Conservation (phyloP, 805 yeast species). For the Metschnikowia amazonensis region DNA sequence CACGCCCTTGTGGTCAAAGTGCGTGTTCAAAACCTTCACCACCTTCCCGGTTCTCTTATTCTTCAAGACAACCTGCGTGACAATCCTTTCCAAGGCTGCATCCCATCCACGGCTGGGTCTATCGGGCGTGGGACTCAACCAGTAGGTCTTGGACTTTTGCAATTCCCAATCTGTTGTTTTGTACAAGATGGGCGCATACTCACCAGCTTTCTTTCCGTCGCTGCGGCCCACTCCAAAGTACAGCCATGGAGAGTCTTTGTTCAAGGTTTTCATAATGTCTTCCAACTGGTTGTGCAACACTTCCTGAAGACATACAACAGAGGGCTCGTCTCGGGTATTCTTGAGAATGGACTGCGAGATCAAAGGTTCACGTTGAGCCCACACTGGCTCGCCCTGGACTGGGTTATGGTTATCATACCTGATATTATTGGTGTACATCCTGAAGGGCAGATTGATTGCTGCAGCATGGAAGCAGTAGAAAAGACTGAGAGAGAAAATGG, state of each 20-base stretch:
- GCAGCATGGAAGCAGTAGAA: neutral
- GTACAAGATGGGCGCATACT: slow-evolving; percentile 33
- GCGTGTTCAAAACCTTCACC: slow-evolving; percentile 37
- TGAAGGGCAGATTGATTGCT: neutral
- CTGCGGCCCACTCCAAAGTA: slow-evolving; percentile 24
- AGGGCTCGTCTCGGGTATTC: slow-evolving; percentile 26
- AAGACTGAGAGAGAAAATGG: neutral
- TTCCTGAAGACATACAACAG: slow-evolving; percentile 42
- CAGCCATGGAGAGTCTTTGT: slow-evolving; percentile 26
- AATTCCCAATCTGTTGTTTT: slow-evolving; percentile 30
- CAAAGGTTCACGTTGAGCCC: slow-evolving; percentile 40
- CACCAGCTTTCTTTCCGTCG: slow-evolving; percentile 15
- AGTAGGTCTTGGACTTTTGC: slow-evolving; percentile 30
- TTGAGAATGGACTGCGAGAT: slow-evolving; percentile 40
- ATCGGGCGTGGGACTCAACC: slow-evolving; percentile 41
- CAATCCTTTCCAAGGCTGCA: slow-evolving; percentile 40
- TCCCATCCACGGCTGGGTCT: slow-evolving; percentile 42
- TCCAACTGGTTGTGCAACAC: slow-evolving; percentile 34
- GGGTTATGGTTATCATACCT: slow-evolving; percentile 39
- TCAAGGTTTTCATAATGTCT: slow-evolving; percentile 28
- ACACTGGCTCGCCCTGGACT: slow-evolving; percentile 39
- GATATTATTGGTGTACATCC: slow-evolving; percentile 42
- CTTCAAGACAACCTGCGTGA: slow-evolving; percentile 35
- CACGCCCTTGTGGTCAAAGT: slow-evolving; percentile 41
- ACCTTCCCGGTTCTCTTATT: slow-evolving; percentile 21